Base-by-base conservation (phyloP, 164 flowering plant species). In the Liquidambar formosana region DNA sequence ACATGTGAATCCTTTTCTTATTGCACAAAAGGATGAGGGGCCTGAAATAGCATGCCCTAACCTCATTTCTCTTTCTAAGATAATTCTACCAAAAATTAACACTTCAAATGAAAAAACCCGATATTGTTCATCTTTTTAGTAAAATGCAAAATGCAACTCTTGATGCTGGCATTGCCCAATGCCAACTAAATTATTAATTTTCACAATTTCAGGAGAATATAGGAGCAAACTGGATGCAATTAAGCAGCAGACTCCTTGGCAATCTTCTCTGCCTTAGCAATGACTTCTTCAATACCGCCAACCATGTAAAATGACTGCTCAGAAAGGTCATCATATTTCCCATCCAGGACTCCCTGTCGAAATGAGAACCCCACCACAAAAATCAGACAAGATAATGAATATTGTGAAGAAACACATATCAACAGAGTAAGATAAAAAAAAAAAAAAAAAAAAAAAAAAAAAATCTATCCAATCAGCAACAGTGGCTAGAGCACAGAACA, bases 281-380 rank as follows among this genome's bases (percentile, higher is more conserved):
- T 82, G 57, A 92, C 98, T 73, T 94, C 97, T 0, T 94, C 97
- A 27, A 94, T 94, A 65, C 98, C 98, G 71, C 98, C 98, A 63
- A 94, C 95, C 97, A 94, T 92, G 88, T 92, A 92, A 71, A 94
- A 92, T 18, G 97, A 84, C 63, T 94, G 96, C 72, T 94, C 97
- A 0, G 97, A 65, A 41, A 94, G 94, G 73, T 94, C 97, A 78
- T 94, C 98, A 48, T 85, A 94, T 54, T 92, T 92, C 0, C 98
- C 97, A 74, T 94, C 98, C 87, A 94, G 83, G 27, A 94, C 94
- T 44, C 95, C 97, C 96, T 94, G 83, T 27, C 51, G 62, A 33
- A 66, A 38, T 21, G 11, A 48, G 21, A 49, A 64, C 25, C 51
- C 41, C 41, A 33, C 2, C 41, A 33, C 41, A 33, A 33, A 33